Evolutionary conservation across 208 protist genomes (phyloP).

Genomic region (Acanthamoeba rhysodes): DNA sequence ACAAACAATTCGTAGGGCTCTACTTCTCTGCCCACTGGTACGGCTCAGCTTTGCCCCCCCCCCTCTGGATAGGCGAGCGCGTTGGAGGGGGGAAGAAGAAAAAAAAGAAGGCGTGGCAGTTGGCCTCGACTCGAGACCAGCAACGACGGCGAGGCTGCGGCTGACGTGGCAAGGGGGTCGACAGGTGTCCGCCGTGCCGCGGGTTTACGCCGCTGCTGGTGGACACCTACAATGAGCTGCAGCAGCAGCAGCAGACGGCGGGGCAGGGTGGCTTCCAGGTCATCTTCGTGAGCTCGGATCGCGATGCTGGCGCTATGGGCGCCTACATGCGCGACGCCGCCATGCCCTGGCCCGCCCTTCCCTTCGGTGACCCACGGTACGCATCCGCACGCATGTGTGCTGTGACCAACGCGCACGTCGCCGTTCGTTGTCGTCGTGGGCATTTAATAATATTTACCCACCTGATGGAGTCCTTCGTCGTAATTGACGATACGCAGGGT

Average conservation of each 20-base stretch:
- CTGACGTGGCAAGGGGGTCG: background rate
- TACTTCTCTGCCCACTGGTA: slow-evolving; percentile 77
- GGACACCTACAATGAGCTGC: slow-evolving; percentile 53
- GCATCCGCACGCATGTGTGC: background rate
- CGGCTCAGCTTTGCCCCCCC: background rate
- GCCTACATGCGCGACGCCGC: slow-evolving; percentile 46
- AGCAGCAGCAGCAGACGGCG: background rate
- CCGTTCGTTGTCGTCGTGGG: too few species aligned
- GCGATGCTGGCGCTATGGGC: background rate
- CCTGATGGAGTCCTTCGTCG: too few species aligned
- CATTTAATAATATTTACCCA: too few species aligned
- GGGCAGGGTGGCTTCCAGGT: slow-evolving; percentile 54
- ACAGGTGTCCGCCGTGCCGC: slow-evolving; percentile 54
- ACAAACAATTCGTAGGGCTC: slow-evolving; percentile 25
- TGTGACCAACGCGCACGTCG: background rate
- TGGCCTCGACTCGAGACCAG: too few species aligned
- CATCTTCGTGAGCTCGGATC: slow-evolving; percentile 58
- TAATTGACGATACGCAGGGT: too few species aligned
- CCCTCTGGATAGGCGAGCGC: background rate
- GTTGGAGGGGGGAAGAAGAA: too few species aligned
- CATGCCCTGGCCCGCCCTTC: slow-evolving; percentile 71
- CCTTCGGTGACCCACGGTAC: slow-evolving; percentile 39
- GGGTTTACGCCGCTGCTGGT: slow-evolving; percentile 64
- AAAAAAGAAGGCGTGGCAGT: too few species aligned
- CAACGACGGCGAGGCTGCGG: too few species aligned